Base-by-base conservation (phyloP, 2,329 filamentous ascomycete genomes). In the Bipolaris oryzae region DNA sequence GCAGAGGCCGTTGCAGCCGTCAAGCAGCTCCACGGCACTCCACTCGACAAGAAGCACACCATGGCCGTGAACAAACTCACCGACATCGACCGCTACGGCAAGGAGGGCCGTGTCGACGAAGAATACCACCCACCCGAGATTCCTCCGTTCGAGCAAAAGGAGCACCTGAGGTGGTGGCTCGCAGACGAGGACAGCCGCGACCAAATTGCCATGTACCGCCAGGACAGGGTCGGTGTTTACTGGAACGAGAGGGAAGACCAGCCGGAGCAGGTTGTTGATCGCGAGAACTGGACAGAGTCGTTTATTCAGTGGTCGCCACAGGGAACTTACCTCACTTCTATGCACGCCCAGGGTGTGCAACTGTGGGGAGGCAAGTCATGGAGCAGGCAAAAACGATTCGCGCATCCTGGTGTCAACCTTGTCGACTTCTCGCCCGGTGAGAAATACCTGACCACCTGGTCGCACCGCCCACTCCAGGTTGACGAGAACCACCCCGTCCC, bases 231-330 rank as follows among this genome's bases (percentile, higher is more conserved):
- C 35, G 93, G 92, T 57, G 90, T 99, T 5, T 96, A 90, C 84
- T 99, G 94, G 94, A 98, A 98, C 82, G 96, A 96, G 83, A 95
- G 96, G 80, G 94, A 90, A 79, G 93, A 97, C 58, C 79, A 84
- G 20, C 92, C 94, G 4, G 95, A 99, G 78, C 87, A 86, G 62
- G 86, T 97, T 35, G 91, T 99, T 55, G 94, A 98, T 73, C 89
- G 95, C 67, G 88, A 90, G 71, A 91, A 96, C 83, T 99, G 95
- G 95, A 99, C 95, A 58, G 95, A 99, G 79, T 91, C 91, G 35
- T 99, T 99, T 75, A 89, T 99, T 48, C 92, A 96, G 80, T 99
- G 95, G 95, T 98, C 95, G 53, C 95, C 95, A 41, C 87, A 91
- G 66, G 95, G 95, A 67, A 98, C 94, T 53, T 99, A 87, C 79